These are phyloP conservation scores for Ophiostoma tasmaniense DNA, from an alignment of 2,329 filamentous ascomycete genomes.

Conservation along the genomic window DNA sequence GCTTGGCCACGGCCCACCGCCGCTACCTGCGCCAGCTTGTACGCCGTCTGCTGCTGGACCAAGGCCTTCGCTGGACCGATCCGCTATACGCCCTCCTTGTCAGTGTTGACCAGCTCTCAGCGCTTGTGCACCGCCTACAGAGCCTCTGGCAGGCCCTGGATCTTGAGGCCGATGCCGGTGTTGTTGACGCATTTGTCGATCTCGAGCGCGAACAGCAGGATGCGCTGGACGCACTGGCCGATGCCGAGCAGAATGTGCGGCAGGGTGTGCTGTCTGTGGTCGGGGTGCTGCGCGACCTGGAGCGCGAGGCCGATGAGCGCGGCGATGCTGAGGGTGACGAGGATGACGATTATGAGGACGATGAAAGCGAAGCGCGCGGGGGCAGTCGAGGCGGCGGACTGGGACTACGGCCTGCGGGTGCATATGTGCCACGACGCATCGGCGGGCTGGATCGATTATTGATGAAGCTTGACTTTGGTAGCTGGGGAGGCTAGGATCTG, in stretches of 20 bases:
- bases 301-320: conserved; percentile 27
- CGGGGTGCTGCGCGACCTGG: conserved; percentile 37
- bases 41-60: conserved; percentile 58
- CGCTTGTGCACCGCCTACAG: conserved; percentile 67
- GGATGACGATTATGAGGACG: conserved; percentile 5
- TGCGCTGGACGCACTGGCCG: conserved; percentile 54
- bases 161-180: conserved; percentile 72
- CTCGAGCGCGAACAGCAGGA: conserved; percentile 64
- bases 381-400: conserved; percentile 25
- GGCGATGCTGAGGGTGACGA: conserved; percentile 23
- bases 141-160: conserved; percentile 69
- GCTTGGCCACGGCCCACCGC: conserved; percentile 69
- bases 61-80: conserved; percentile 49
- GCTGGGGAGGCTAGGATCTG: conserved; percentile 33
- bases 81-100: conserved; percentile 58
- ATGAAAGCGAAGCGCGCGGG: conserved; percentile 30
- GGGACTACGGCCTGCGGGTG: conserved; percentile 34
- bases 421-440: conserved; percentile 62
- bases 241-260: conserved; percentile 57
- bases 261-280: conserved; percentile 60
- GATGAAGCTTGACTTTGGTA: conserved; percentile 79
- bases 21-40: conserved; percentile 63
- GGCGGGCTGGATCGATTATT: conserved; percentile 76
- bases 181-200: conserved; percentile 66
- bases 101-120: conserved; percentile 73